phyloP scores from a whole-genome alignment of 2,329 filamentous ascomycete genomes.

The Trichoderma sp. region DNA sequence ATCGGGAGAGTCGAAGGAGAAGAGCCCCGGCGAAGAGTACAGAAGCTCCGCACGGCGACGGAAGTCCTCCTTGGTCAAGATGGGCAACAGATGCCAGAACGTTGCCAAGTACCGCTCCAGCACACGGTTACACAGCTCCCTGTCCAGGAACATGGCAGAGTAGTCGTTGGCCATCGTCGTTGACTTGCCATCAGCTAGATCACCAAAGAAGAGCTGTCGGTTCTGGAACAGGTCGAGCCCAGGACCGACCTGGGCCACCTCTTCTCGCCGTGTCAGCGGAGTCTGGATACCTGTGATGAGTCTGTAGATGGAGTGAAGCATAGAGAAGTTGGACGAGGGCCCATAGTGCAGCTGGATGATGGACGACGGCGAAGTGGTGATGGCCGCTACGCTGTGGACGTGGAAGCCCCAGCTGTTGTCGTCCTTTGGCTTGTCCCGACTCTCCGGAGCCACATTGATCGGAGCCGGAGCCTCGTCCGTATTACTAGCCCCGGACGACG shows the following conservation, averaged over 20 bases:
- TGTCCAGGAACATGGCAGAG: constrained; percentile 3
- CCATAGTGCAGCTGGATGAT: constrained; percentile 14
- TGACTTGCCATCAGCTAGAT: constrained; percentile 9
- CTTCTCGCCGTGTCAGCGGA: constrained; percentile 1
- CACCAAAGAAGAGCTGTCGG: constrained; percentile 14
- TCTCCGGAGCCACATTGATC: background rate
- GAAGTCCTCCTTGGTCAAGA: constrained; percentile 8
- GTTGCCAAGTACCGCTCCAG: constrained; percentile 2
- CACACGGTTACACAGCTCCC: background rate
- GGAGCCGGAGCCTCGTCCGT: background rate
- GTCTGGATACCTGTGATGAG: constrained; percentile 13
- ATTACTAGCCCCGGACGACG: constrained; percentile 1
- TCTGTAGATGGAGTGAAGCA: constrained; percentile 15
- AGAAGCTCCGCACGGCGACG: constrained; percentile 7
- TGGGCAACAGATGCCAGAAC: constrained; percentile 11
- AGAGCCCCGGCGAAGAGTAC: constrained; percentile 1
- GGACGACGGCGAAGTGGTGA: constrained; percentile 11
- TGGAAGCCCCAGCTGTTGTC: constrained; percentile 16
- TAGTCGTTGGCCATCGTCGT: background rate
- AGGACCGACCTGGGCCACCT: constrained; percentile 10
- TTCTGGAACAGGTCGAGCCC: constrained; percentile 11
- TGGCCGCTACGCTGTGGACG: constrained; percentile 6
- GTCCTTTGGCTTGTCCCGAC: background rate
- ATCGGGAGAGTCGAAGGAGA: constrained; percentile 7
- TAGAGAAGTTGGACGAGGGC: constrained; percentile 11